Percentiles rank a stretch among this genome's conserved stretches.
phyloP scores from a whole-genome alignment of 2,329 filamentous ascomycete genomes.

The Zymoseptoria ardabiliae region DNA sequence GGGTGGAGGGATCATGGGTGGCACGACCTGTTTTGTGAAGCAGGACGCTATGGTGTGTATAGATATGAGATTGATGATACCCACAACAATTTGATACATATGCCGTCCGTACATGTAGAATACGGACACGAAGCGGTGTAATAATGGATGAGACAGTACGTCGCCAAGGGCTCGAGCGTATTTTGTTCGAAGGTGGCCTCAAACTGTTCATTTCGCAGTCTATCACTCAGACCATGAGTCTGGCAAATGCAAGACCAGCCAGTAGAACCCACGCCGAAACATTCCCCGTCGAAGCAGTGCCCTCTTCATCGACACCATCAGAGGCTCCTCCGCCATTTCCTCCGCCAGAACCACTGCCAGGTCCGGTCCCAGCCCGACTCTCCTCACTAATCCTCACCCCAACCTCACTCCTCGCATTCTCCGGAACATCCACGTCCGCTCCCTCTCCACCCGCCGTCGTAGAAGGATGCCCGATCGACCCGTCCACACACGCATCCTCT shows the following conservation, averaged over 20 bases:
- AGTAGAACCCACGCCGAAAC: not conserved
- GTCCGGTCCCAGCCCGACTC: not conserved
- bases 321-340: too few relatives aligned
- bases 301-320: not conserved
- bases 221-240: too few relatives aligned
- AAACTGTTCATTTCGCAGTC: too few relatives aligned
- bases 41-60: not conserved
- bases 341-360: not conserved
- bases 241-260: not conserved
- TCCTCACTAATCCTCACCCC: not conserved
- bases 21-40: too few relatives aligned
- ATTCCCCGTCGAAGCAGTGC: not conserved
- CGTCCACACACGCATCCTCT: slow-evolving; percentile 12
- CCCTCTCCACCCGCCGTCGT: not conserved
- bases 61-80: not conserved
- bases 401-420: slow-evolving; percentile 1
- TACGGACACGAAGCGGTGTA: too few relatives aligned
- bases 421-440: not conserved
- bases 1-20: too few relatives aligned
- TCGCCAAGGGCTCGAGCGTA: too few relatives aligned
- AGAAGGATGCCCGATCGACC: slow-evolving; percentile 16
- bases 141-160: too few relatives aligned
- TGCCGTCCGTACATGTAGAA: too few relatives aligned
- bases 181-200: too few relatives aligned
- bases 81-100: too few relatives aligned